phyloP scores from a whole-genome alignment of 306 rosid genomes.

The Prunus fruticosa region DNA sequence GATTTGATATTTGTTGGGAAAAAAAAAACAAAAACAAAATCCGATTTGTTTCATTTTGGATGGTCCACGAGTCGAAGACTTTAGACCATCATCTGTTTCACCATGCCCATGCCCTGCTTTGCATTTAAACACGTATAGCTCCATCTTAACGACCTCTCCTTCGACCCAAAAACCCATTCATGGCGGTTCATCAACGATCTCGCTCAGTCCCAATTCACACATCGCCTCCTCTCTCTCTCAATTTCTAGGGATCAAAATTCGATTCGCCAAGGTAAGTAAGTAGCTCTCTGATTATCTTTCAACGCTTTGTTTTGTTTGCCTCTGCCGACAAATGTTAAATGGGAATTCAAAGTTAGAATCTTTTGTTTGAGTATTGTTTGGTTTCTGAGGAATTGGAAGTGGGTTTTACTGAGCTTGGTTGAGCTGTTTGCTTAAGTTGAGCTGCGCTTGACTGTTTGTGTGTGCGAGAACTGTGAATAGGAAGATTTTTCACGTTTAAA shows the following conservation, averaged over 20 bases:
- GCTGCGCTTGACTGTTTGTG: not conserved
- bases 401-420: not conserved
- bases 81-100: not conserved
- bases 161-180: not conserved
- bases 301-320: not conserved
- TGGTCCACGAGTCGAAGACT: not conserved
- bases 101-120: not conserved
- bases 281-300: not conserved
- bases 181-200: not conserved
- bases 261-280: not conserved
- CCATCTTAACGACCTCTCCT: not conserved
- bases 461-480: not conserved
- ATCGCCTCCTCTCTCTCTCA: not conserved
- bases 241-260: not conserved
- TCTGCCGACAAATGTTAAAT: not conserved
- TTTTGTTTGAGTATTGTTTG: not conserved
- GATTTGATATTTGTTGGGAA: too few relatives aligned
- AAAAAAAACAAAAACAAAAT: too few relatives aligned
- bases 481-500: not conserved
- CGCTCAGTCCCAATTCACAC: not conserved
- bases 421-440: not conserved
- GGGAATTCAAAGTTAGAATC: not conserved
- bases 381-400: not conserved
- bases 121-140: not conserved
- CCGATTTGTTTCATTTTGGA: too few relatives aligned